These are phyloP conservation scores for Fusarium nodosum DNA, from an alignment of 2,329 filamentous ascomycete species.

Conservation along the genomic window DNA sequence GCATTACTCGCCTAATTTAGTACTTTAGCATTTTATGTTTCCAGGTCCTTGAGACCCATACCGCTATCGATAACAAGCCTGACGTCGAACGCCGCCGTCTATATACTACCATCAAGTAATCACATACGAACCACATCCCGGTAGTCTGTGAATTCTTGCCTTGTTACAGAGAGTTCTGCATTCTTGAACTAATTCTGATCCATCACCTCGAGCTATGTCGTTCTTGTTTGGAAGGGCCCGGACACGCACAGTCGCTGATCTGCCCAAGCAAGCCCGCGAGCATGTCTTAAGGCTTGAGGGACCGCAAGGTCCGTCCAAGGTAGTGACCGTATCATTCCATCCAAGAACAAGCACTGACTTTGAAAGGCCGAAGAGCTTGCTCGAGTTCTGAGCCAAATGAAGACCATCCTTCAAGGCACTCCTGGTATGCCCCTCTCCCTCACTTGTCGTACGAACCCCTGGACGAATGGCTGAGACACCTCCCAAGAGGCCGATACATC, in stretches of 20 bases:
- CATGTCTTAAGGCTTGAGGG: conserved; percentile 67
- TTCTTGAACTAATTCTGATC: neutral
- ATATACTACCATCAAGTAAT: conserved; percentile 16
- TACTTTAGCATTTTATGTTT: neutral
- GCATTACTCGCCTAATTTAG: neutral
- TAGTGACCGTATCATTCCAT: conserved; percentile 44
- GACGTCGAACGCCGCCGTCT: conserved; percentile 24
- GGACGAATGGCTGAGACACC: conserved; percentile 32
- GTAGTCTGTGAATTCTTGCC: conserved; percentile 2
- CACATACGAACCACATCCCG: conserved; percentile 15
- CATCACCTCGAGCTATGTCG: conserved; percentile 58
- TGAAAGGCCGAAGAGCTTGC: conserved; percentile 85
- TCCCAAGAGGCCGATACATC: conserved; percentile 82
- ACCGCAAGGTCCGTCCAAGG: conserved; percentile 63
- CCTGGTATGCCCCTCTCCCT: conserved; percentile 71
- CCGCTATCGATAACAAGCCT: conserved; percentile 43
- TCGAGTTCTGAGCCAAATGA: conserved; percentile 90
- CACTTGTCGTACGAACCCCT: conserved; percentile 12
- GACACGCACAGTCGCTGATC: conserved; percentile 65
- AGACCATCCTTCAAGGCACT: conserved; percentile 91
- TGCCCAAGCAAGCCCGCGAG: conserved; percentile 69
- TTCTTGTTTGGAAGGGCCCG: conserved; percentile 69
- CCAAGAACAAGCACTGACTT: conserved; percentile 5
- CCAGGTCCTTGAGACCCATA: conserved; percentile 15
- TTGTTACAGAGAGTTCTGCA: neutral